These are phyloP conservation scores for Wickerhamia fluorescens DNA, from an alignment of 805 yeast species.

Conservation along the genomic window DNA sequence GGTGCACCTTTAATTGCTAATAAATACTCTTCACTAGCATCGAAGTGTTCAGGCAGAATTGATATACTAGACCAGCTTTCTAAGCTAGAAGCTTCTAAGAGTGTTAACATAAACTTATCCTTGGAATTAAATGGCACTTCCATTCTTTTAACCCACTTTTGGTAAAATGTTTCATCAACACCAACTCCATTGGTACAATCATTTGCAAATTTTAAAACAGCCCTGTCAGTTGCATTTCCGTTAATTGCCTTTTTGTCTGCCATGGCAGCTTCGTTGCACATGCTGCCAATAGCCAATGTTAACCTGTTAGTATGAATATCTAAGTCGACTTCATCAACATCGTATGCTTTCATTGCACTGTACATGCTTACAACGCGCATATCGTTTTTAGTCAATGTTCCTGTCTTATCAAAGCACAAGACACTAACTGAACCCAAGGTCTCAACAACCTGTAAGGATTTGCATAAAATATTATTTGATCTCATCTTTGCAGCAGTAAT, in stretches of 20 bases:
- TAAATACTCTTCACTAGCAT: constrained; percentile 9
- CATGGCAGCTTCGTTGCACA: constrained; percentile 32
- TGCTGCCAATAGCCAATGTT: constrained; percentile 15
- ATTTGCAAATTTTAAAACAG: constrained; percentile 32
- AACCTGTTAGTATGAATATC: constrained; percentile 1
- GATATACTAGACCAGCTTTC: constrained; percentile 8
- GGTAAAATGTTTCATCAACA: constrained; percentile 5
- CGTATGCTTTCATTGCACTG: constrained; percentile 8
- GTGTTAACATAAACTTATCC: constrained; percentile 36
- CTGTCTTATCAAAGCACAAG: constrained; percentile 37
- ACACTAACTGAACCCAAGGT: constrained; percentile 51
- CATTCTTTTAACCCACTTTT: constrained; percentile 16
- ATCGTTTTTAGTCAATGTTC: constrained; percentile 44
- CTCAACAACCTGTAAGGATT: constrained; percentile 43
- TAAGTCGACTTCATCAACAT: constrained; percentile 7
- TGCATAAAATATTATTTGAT: constrained; percentile 37
- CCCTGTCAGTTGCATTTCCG: constrained; percentile 46
- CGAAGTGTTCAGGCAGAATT: constrained; percentile 5
- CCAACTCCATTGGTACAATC: constrained; percentile 6
- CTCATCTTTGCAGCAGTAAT: constrained; percentile 43
- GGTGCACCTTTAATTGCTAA: constrained; percentile 41
- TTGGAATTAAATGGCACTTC: constrained; percentile 40
- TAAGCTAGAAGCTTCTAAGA: constrained; percentile 13
- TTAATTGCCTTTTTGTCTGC: constrained; percentile 16
- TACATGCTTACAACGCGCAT: constrained; percentile 33